These are phyloP conservation scores for Melastoma candidum DNA, from an alignment of 441 rosid species.

Conservation along the genomic window DNA sequence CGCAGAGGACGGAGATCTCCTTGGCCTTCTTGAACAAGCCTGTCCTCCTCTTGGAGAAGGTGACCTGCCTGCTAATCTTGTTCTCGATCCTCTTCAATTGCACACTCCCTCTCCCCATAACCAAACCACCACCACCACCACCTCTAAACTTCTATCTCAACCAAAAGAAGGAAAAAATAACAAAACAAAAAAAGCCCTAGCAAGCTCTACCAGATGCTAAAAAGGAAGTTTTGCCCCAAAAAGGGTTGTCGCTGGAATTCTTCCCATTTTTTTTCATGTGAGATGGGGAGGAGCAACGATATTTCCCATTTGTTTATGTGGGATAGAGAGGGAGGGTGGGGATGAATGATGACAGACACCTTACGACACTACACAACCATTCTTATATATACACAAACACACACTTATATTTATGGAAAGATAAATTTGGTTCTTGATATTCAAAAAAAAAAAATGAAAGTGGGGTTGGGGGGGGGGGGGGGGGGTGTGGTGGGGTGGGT, in stretches of 20 bases:
- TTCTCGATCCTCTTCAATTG: slow-evolving; percentile 91
- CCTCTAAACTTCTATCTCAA: background rate
- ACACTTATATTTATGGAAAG: too few relatives aligned
- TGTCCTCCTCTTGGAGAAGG: slow-evolving; percentile 74
- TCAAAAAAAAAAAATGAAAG: background rate
- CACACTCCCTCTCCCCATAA: slow-evolving; percentile 96
- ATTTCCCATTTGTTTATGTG: too few relatives aligned
- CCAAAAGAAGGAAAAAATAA: background rate
- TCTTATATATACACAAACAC: background rate
- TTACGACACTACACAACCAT: background rate
- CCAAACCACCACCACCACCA: background rate
- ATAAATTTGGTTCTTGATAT: too few relatives aligned
- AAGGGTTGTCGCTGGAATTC: too few relatives aligned
- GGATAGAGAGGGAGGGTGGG: too few relatives aligned
- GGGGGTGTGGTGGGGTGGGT: background rate
- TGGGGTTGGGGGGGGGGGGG: background rate
- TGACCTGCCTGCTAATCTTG: slow-evolving; percentile 88
- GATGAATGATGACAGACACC: too few relatives aligned
- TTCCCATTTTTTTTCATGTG: too few relatives aligned
- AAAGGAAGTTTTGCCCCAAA: too few relatives aligned
- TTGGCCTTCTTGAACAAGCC: slow-evolving; percentile 89
- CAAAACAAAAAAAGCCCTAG: slow-evolving; percentile 6
- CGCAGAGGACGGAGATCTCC: slow-evolving; percentile 93
- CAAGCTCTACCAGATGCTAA: background rate
- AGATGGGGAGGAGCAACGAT: too few relatives aligned